Base-by-base conservation (phyloP, 306 rosid species). In the Casuarina cunninghamiana region DNA sequence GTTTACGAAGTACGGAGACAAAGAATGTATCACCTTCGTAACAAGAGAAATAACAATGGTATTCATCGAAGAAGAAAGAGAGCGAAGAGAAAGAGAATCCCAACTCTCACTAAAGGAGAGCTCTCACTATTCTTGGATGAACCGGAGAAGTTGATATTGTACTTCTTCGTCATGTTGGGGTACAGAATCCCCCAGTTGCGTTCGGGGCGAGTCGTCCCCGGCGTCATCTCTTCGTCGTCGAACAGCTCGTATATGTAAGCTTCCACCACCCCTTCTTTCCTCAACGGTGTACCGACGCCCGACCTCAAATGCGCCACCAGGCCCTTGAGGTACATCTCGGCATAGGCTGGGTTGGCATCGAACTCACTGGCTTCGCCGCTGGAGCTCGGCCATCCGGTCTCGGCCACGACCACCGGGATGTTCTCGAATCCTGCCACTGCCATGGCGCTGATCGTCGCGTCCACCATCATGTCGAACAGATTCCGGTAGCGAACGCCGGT, bases 331-430 rank as follows among this genome's bases (percentile, higher is more conserved):
- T 92, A 94, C 16, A 92, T 78, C 86, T 91, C 97, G 0, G 97
- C 97, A 65, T 89, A 94, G 5, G 69, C 88, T 15, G 76, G 41
- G 72, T 92, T 90, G 0, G 96, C 97, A 16, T 94, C 97, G 1
- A 73, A 84, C 77, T 94, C 98, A 6, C 48, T 19, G 1, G 73
- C 75, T 54, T 75, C 73, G 38, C 62, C 54, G 50, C 93, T 84
- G 1, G 75, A 53, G 79, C 91, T 91, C 6, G 97, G 98, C 98
- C 98, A 94, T 15, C 97, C 97, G 0, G 98, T 92, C 82, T 92
- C 98, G 0, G 97, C 84, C 5, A 94, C 98, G 0, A 92, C 39
- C 3, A 94, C 9, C 2, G 93, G 97, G 1, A 94, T 78, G 2
- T 77, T 82, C 81, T 82, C 88, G 75, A 88, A 79, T 0, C 97